Conservation (phyloP, 768 basidiomycete species). For the Strobilomyces echinocephalus region DNA sequence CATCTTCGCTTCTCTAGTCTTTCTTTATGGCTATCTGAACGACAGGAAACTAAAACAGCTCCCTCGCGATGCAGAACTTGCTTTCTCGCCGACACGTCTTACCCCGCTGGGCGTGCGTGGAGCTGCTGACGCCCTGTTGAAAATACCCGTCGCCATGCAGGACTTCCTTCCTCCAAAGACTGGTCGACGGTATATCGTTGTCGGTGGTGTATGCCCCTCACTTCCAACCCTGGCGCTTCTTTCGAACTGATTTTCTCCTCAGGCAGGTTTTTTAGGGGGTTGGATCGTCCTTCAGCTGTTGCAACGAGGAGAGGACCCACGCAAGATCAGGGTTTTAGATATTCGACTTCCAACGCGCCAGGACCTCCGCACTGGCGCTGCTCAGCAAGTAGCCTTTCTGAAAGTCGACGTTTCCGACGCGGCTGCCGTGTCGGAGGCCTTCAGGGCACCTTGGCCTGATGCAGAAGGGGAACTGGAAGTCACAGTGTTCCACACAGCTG, state of each 20-base stretch:
- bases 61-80: slow-evolving; percentile 40
- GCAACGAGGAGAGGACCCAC: slow-evolving; percentile 66
- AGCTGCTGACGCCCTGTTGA: slow-evolving; percentile 36
- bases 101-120: slow-evolving; percentile 39
- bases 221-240: not conserved
- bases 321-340: slow-evolving; percentile 62
- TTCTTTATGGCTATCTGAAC: slow-evolving; percentile 46
- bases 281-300: slow-evolving; percentile 72
- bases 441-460: slow-evolving; percentile 58
- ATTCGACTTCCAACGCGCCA: slow-evolving; percentile 54
- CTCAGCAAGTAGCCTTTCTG: slow-evolving; percentile 51
- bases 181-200: slow-evolving; percentile 68
- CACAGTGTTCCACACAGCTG: slow-evolving; percentile 74
- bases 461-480: slow-evolving; percentile 30
- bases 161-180: slow-evolving; percentile 62
- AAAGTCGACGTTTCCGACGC: slow-evolving; percentile 55
- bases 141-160: slow-evolving; percentile 32
- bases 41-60: slow-evolving; percentile 49
- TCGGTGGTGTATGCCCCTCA: slow-evolving; percentile 57
- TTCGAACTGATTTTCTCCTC: not conserved
- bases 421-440: slow-evolving; percentile 52
- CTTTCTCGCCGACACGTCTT: slow-evolving; percentile 50
- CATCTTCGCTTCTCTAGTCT: not conserved
- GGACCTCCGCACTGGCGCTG: slow-evolving; percentile 52
- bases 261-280: slow-evolving; percentile 75